A percentile compares a stretch with the other conserved stretches of the same genome.
Evolutionary conservation across 352 stramenopile genomes (phyloP).

Genomic region (Plasmopara halstedii): DNA sequence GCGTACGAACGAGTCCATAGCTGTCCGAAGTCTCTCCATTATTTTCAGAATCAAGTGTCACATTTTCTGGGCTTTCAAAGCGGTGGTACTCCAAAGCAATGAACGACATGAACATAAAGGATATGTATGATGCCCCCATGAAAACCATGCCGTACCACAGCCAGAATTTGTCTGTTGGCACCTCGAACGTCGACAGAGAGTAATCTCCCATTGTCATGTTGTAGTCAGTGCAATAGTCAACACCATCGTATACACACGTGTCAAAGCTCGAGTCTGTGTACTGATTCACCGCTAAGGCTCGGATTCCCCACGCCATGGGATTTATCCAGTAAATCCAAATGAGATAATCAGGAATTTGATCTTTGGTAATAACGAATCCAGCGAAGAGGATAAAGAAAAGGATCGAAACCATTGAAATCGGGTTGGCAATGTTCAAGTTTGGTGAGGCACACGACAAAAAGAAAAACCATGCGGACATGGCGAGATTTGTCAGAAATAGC

Average conservation of each 20-base stretch:
- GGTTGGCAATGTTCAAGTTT: conserved; percentile 17
- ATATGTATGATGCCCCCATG: conserved; percentile 9
- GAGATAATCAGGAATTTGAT: conserved; percentile 20
- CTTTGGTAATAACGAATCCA: conserved; percentile 17
- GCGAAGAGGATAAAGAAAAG: conserved; percentile 18
- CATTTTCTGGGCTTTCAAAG: conserved; percentile 13
- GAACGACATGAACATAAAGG: conserved; percentile 20
- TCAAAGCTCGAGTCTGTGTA: conserved; percentile 15
- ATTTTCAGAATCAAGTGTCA: conserved; percentile 3
- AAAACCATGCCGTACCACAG: conserved; percentile 15
- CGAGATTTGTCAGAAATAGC: conserved; percentile 29
- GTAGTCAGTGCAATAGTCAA: conserved; percentile 12
- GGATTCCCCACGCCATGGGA: conserved; percentile 12
- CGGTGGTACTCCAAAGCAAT: conserved; percentile 12
- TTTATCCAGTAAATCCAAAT: conserved; percentile 27
- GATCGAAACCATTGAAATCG: conserved; percentile 11
- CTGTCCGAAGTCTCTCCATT: background rate
- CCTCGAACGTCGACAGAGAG: conserved; percentile 9
- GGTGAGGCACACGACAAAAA: conserved; percentile 11
- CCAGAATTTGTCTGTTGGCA: conserved; percentile 13
- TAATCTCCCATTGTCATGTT: conserved; percentile 15
- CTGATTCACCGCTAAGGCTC: conserved; percentile 16
- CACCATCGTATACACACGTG: conserved; percentile 7
- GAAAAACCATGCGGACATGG: conserved; percentile 14
- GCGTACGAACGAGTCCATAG: conserved; percentile 6